Evolutionary conservation across 1,284 basidiomycete species (phyloP).

Genomic region (Melampsora occidentalis): DNA sequence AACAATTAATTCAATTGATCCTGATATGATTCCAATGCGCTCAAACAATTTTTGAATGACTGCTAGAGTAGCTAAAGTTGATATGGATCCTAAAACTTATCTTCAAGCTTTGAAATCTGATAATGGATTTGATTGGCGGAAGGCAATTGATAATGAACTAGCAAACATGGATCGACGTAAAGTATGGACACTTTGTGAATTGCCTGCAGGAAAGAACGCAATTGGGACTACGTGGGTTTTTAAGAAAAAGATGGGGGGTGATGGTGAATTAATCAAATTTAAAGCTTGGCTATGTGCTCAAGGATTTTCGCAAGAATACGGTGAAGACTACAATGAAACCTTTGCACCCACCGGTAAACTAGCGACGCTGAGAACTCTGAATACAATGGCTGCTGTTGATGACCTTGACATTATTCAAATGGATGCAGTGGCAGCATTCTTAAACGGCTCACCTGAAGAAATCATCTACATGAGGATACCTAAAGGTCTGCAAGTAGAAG

Average conservation of each 20-base stretch:
- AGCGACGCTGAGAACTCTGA: neutral
- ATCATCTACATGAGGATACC: too few relatives aligned
- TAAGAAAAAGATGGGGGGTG: neutral
- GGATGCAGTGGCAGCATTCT: slow-evolving; percentile 12
- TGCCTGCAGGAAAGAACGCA: neutral
- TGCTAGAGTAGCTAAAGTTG: neutral
- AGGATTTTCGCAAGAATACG: slow-evolving; percentile 13
- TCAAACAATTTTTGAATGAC: too few relatives aligned
- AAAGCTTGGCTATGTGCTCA: slow-evolving; percentile 10
- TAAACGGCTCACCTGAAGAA: slow-evolving; percentile 17
- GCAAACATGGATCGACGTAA: slow-evolving; percentile 4
- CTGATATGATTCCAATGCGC: too few relatives aligned
- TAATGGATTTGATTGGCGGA: slow-evolving; percentile 5
- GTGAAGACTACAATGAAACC: slow-evolving; percentile 11
- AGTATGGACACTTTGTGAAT: neutral
- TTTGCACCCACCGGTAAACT: slow-evolving; percentile 20
- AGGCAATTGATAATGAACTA: slow-evolving; percentile 9
- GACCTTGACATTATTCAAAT: slow-evolving; percentile 16
- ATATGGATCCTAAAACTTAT: slow-evolving; percentile 22
- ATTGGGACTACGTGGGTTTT: slow-evolving; percentile 19
- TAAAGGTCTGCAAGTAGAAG: too few relatives aligned
- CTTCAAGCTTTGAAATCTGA: neutral
- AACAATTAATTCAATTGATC: too few relatives aligned
- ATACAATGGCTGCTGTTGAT: neutral
- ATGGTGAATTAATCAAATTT: neutral